A percentile compares a stretch with the other conserved stretches of the same genome.
phyloP scores from a whole-genome alignment of 2,329 filamentous ascomycete species.

The Sporothrix pseudoabietina region DNA sequence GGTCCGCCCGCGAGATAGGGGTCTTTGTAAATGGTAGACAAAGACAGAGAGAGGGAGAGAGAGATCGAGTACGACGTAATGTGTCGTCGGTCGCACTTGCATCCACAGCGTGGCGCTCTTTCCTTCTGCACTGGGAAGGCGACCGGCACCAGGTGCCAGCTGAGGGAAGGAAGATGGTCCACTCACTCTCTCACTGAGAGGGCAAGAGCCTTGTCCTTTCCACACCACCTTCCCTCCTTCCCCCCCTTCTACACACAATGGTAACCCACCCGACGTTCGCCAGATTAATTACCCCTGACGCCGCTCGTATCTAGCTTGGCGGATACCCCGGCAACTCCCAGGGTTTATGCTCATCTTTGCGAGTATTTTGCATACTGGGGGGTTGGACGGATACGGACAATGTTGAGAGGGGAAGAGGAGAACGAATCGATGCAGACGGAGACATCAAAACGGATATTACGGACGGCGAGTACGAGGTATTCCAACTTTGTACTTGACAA shows the following conservation, averaged over 20 bases:
- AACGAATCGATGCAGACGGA: neutral
- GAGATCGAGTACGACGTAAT: neutral
- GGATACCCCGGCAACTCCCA: conserved; percentile 12
- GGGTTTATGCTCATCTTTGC: neutral
- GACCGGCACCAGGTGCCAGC: conserved; percentile 4
- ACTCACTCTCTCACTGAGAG: neutral
- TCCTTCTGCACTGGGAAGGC: conserved; percentile 21
- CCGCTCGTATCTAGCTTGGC: conserved; percentile 17
- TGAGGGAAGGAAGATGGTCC: conserved; percentile 4
- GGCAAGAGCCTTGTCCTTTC: neutral
- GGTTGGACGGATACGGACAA: neutral
- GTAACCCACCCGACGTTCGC: conserved; percentile 4
- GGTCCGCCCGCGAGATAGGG: conserved; percentile 4
- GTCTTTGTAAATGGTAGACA: neutral
- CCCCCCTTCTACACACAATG: conserved; percentile 16
- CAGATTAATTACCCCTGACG: conserved; percentile 22
- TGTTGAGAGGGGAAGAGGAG: neutral
- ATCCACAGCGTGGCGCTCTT: conserved; percentile 14
- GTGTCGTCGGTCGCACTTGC: neutral
- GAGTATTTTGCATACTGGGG: conserved; percentile 26
- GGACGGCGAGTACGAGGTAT: neutral
- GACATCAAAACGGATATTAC: neutral
- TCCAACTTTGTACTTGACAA: neutral
- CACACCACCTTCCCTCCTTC: neutral
- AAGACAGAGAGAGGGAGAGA: neutral